A percentile compares a stretch with the other conserved stretches of the same genome.
These are phyloP conservation scores for Carpinus viminea DNA, from an alignment of 306 rosid species.

Conservation along the genomic window DNA sequence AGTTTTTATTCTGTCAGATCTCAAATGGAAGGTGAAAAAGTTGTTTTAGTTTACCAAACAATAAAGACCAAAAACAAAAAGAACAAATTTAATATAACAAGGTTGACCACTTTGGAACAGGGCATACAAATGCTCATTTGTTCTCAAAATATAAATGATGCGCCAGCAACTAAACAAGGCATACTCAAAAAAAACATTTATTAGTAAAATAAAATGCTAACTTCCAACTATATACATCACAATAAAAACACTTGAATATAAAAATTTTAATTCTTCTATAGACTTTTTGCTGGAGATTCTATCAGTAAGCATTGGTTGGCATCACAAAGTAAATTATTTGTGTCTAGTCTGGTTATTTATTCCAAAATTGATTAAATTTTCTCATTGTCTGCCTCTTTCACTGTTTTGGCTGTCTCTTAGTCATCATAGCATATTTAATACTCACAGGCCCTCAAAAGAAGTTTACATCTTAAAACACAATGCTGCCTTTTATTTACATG, in stretches of 20 bases:
- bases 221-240: not conserved
- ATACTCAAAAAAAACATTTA: not conserved
- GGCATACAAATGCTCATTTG: no score
- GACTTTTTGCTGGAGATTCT: slow-evolving; percentile 58
- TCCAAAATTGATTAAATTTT: not conserved
- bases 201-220: not conserved
- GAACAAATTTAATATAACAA: not conserved
- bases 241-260: not conserved
- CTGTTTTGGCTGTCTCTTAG: not conserved
- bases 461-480: no score
- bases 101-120: not conserved
- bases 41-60: not conserved
- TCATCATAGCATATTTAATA: no score
- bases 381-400: not conserved
- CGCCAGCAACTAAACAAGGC: not conserved
- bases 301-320: no score
- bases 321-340: no score
- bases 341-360: no score
- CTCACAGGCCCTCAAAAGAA: no score
- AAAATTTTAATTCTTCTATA: not conserved
- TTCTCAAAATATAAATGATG: not conserved
- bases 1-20: not conserved
- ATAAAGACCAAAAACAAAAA: no score
- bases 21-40: not conserved
- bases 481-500: no score